Conservation (phyloP, 2,329 filamentous ascomycete genomes). For the Emergomyces orientalis region DNA sequence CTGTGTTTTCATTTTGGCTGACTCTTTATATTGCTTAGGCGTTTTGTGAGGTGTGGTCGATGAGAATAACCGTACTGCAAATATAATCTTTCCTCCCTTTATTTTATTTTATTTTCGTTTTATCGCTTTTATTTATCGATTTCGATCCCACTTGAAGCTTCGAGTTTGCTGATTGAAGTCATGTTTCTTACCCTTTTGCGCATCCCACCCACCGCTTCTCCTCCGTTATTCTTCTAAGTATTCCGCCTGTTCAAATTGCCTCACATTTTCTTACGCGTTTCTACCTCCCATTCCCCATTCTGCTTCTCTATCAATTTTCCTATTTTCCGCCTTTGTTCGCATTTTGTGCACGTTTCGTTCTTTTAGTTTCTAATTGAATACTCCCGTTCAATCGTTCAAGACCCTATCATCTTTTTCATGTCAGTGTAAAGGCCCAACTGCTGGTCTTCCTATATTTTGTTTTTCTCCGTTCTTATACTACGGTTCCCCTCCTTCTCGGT, state of each 20-base stretch:
- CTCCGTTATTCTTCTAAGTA: neutral
- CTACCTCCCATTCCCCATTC: neutral
- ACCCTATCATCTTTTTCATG: neutral
- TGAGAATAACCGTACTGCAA: neutral
- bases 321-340: neutral
- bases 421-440: no score
- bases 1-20: neutral
- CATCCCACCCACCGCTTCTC: no score
- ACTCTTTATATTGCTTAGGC: neutral
- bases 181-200: neutral
- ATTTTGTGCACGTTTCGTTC: neutral
- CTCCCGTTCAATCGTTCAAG: neutral
- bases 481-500: no score
- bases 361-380: neutral
- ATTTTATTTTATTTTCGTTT: neutral
- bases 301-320: neutral
- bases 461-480: no score
- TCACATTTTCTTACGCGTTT: neutral
- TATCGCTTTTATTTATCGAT: neutral
- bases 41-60: neutral
- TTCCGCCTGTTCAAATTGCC: neutral
- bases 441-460: no score
- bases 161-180: neutral
- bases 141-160: no score
- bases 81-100: neutral